Evolutionary conservation across 2,329 filamentous ascomycete species (phyloP).

Genomic region (Stachybotrys echinatus): DNA sequence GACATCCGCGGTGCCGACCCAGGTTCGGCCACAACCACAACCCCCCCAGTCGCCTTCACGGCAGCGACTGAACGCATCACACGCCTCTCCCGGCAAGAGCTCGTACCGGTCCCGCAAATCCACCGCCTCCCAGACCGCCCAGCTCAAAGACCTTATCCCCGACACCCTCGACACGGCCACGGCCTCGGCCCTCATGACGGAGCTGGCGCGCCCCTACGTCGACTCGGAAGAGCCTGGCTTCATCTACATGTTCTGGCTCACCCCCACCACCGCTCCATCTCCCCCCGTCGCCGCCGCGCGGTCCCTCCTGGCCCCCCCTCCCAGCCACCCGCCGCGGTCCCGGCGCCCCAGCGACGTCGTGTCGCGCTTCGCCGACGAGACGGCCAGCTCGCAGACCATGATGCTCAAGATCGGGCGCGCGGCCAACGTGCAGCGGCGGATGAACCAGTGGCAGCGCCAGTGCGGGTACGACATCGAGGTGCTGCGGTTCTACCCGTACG

Average conservation of each 20-base stretch:
- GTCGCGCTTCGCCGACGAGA: slow-evolving; percentile 38
- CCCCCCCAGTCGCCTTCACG: slow-evolving; percentile 3
- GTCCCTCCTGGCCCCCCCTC: slow-evolving; percentile 50
- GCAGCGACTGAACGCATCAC: slow-evolving; percentile 12
- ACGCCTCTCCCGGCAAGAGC: slow-evolving; percentile 21
- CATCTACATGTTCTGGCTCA: slow-evolving; percentile 99
- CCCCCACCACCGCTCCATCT: slow-evolving; percentile 50
- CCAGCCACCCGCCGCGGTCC: slow-evolving; percentile 21
- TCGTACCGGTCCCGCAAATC: slow-evolving; percentile 24
- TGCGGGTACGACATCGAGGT: slow-evolving; percentile 86
- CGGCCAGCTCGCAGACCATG: slow-evolving; percentile 50
- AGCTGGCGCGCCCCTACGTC: slow-evolving; percentile 63
- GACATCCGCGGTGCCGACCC: slow-evolving; percentile 13
- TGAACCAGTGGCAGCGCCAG: slow-evolving; percentile 91
- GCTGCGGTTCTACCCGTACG: slow-evolving; percentile 87
- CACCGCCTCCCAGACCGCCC: slow-evolving; percentile 21
- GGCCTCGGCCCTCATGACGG: slow-evolving; percentile 65
- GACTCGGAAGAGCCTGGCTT: slow-evolving; percentile 79
- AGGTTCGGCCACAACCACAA: slow-evolving; percentile 9
- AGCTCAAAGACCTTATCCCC: slow-evolving; percentile 56
- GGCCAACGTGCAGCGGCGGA: slow-evolving; percentile 79
- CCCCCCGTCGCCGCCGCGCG: slow-evolving; percentile 55
- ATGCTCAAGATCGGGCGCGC: slow-evolving; percentile 63
- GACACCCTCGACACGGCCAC: slow-evolving; percentile 59
- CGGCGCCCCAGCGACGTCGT: slow-evolving; percentile 52